Evolutionary conservation across 352 stramenopile genomes (phyloP), one percentile per base, ranked within the genome.

Genomic region (Pythium sukuiense): DNA sequence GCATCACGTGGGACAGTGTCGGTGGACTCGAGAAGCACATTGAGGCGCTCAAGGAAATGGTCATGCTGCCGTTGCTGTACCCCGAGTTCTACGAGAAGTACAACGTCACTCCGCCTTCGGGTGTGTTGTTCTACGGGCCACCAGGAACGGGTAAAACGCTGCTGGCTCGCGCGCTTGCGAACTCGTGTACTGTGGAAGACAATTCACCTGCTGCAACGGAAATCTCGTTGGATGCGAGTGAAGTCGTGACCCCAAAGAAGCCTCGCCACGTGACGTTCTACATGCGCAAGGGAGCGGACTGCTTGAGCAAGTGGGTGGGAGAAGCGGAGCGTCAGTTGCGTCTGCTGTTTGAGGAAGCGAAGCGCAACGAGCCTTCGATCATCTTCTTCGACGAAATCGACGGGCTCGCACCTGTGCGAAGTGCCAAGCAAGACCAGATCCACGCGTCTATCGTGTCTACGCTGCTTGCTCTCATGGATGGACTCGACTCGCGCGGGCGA

Each of bases 331-430:
- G 90, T 16, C 89, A 97, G 67, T 70, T 98, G 32, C 83, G 93
- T 2, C 62, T 97, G 20, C 71, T 98, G 2, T 98, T 98, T 66
- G 92, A 97, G 69, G 89, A 98, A 67, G 88, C 88, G 3, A 93
- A 89, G 49, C 81, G 81, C 7, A 93, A 96, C 46, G 72, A 98
- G 72, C 92, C 93, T 1, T 96, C 92, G 2, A 97, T 98, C 58
- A 97, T 98, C 58, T 98, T 98, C 70, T 98, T 98, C 52, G 93
- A 98, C 61, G 93, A 98, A 57, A 97, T 97, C 61, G 92, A 97
- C 60, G 91, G 92, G 13, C 85, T 98, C 12, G 92, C 93, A 6
- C 93, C 93, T 9, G 89, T 97, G 29, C 88, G 93, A 46, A 97
- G 88, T 64, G 84, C 87, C 13, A 98, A 98, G 39, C 93, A 98